These are phyloP conservation scores for Chlorella variabilis DNA, from an alignment of 163 green algal genomes.

Conservation along the genomic window DNA sequence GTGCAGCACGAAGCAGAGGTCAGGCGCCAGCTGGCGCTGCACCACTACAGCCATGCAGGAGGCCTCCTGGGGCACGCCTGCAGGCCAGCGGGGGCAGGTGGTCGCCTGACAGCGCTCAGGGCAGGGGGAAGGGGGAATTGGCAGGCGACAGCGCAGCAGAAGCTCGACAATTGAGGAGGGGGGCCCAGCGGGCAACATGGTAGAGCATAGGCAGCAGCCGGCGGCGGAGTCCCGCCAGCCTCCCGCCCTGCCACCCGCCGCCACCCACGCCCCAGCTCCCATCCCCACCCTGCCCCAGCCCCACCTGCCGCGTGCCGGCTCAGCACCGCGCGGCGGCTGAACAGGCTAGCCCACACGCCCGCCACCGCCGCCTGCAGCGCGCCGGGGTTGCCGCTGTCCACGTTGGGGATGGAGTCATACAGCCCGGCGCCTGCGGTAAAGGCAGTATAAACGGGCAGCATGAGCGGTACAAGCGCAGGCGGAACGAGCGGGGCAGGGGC, in stretches of 20 bases:
- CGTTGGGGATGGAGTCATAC: slow-evolving; percentile 93
- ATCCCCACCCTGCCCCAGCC: background rate
- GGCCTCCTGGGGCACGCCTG: slow-evolving; percentile 75
- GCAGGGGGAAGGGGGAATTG: too few species aligned
- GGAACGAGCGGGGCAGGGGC: too few species aligned
- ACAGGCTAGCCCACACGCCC: slow-evolving; percentile 94
- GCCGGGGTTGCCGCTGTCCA: slow-evolving; percentile 53
- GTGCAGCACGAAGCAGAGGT: slow-evolving; percentile 96
- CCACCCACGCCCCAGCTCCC: slow-evolving; percentile 12
- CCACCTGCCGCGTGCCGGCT: slow-evolving; percentile 66
- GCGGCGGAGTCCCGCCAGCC: background rate
- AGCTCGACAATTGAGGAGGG: too few species aligned
- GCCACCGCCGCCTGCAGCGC: slow-evolving; percentile 63
- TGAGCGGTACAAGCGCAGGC: too few species aligned
- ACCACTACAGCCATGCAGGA: slow-evolving; percentile 94
- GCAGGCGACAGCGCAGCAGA: too few species aligned
- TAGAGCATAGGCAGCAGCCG: too few species aligned
- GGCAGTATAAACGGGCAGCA: too few species aligned
- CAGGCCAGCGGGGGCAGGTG: background rate
- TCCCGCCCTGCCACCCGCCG: background rate
- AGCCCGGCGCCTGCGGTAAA: slow-evolving; percentile 79
- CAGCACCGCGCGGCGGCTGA: slow-evolving; percentile 87
- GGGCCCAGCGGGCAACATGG: too few species aligned
- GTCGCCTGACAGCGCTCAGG: too few species aligned
- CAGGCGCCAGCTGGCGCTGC: slow-evolving; percentile 85